Percentiles rank a stretch among this genome's conserved stretches.
Evolutionary conservation across 176 grass and related monocot genomes (phyloP).

Genomic region (Cenchrus americanus): DNA sequence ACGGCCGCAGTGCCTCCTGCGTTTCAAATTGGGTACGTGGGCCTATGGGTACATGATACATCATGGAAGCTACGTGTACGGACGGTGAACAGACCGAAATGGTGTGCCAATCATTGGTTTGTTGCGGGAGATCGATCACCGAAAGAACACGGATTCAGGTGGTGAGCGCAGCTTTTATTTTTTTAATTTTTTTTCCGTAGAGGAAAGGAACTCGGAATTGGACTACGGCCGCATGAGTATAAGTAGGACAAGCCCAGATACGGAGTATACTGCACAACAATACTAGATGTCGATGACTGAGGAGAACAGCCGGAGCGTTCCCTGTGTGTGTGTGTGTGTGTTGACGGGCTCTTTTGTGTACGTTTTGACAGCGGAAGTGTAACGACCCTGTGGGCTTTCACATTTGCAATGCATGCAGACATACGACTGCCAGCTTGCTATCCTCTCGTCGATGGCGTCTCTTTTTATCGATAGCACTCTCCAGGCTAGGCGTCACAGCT

Average conservation of each 20-base stretch:
- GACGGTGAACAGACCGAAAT: background rate
- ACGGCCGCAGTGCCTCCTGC: background rate
- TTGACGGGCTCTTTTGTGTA: background rate
- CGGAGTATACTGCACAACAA: too few relatives aligned
- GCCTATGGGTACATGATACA: background rate
- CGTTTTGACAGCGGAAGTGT: background rate
- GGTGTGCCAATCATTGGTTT: background rate
- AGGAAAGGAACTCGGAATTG: background rate
- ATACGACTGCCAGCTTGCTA: background rate
- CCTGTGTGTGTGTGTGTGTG: background rate
- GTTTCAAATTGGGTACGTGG: background rate
- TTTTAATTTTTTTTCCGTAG: background rate
- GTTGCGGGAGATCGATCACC: background rate
- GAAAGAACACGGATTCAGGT: background rate
- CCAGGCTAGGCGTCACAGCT: background rate
- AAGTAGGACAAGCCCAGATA: too few relatives aligned
- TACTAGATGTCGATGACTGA: background rate
- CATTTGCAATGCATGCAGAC: slow-evolving; percentile 9
- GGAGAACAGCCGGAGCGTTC: background rate
- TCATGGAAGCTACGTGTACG: background rate
- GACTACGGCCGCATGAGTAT: background rate
- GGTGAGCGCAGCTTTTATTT: too few relatives aligned
- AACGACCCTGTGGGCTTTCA: background rate
- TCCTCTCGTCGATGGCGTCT: background rate
- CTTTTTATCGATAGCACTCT: background rate